Percentiles rank a stretch among this genome's conserved stretches.
Evolutionary conservation across 768 basidiomycete species (phyloP).

Genomic region (Pilatotrama ljubarskyi): DNA sequence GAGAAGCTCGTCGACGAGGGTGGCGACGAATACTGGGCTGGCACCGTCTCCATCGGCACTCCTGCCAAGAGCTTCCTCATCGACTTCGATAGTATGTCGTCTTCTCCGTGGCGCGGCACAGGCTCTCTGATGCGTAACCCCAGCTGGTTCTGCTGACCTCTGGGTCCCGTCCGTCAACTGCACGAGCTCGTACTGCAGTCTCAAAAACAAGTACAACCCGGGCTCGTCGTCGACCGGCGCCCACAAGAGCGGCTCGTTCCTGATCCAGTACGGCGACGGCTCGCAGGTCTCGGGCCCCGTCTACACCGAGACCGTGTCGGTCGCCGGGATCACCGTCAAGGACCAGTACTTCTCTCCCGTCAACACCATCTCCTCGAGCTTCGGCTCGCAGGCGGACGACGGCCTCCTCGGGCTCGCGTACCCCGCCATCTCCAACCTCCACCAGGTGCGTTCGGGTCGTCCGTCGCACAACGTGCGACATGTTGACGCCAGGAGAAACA

Average conservation of each 20-base stretch:
- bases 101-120: no score
- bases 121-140: not conserved
- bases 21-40: constrained; percentile 39
- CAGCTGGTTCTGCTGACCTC: constrained; percentile 23
- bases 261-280: constrained; percentile 41
- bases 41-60: constrained; percentile 48
- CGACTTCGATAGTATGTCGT: constrained; percentile 20
- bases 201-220: constrained; percentile 31
- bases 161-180: constrained; percentile 24
- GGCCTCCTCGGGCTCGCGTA: constrained; percentile 30
- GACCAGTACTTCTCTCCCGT: constrained; percentile 24
- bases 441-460: constrained; percentile 37
- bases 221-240: constrained; percentile 31
- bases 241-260: constrained; percentile 27
- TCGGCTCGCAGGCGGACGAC: constrained; percentile 18
- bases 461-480: no score
- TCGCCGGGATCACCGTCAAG: constrained; percentile 32
- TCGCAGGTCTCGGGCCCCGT: constrained; percentile 33
- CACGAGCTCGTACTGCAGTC: constrained; percentile 10
- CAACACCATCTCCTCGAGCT: constrained; percentile 16
- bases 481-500: constrained; percentile 4
- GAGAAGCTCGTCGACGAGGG: constrained; percentile 26
- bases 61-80: constrained; percentile 34
- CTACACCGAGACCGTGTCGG: constrained; percentile 36
- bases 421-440: constrained; percentile 23